Base-by-base conservation (phyloP, 2,329 filamentous ascomycete species). In the Xylaria arbuscula region DNA sequence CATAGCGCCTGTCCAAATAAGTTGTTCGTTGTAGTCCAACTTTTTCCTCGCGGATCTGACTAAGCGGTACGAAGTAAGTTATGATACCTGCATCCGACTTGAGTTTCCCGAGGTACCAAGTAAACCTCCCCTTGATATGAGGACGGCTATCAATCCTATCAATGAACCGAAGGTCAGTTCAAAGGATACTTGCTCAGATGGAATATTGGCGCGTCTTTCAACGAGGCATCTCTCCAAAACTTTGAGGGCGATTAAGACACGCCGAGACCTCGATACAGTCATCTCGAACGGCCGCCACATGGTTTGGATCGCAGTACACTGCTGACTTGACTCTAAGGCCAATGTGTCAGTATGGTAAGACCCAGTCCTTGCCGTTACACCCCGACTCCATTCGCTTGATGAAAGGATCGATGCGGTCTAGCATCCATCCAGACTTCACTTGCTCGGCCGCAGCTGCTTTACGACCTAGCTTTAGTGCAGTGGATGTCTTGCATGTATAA, bases 361-460 rank as follows among this genome's bases (percentile, higher is more conserved):
- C 66, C 75, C 75, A 77, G 53, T 71, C 72, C 38, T 66, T 67
- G 24, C 54, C 42, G 17, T 64, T 42, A 51, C 76, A 78, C 17
- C 34, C 24, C 22, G 64, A 65, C 11, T 79, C 76, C 74, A 78
- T 74, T 8, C 68, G 69, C 28, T 74, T 57, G 13, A 73, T 59
- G 62, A 75, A 78, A 10, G 66, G 59, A n/a, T 76, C 70, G 6
- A 79, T 63, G 34, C 76, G 76, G 11, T 78, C 72, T 56, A 76
- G 62, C 64, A 79, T 74, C 77, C 77, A 79, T 11, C 78, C 78
- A 2, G 77, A 78, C 28, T 70, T 73, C 28, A 75, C 67, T 36
- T 65, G 69, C 54, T 70, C 66, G 38, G 62, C 53, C 7, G 70
- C 64, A 10, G 64, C 50, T 22, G 64, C 65, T 45, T 70, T 70